A percentile compares a stretch with the other conserved stretches of the same genome.
Evolutionary conservation across 768 basidiomycete species (phyloP).

Genomic region (Rubroboletus pulcherrimus): DNA sequence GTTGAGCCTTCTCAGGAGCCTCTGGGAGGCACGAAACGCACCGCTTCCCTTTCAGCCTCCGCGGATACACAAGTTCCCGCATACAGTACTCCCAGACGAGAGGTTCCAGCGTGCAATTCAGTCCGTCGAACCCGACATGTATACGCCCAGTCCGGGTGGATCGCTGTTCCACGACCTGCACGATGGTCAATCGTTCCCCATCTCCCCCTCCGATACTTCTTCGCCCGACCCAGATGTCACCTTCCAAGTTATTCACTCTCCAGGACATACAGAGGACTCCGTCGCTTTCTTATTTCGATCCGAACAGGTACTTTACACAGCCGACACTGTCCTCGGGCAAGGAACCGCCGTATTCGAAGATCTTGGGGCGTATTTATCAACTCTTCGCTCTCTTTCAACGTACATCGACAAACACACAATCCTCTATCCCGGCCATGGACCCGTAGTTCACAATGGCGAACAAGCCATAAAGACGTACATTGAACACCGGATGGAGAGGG

Average conservation of each 20-base stretch:
- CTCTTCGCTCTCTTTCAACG: conserved; percentile 55
- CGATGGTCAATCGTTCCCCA: conserved; percentile 50
- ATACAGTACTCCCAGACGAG: conserved; percentile 30
- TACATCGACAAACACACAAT: conserved; percentile 39
- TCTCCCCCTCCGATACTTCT: conserved; percentile 18
- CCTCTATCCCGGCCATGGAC: conserved; percentile 91
- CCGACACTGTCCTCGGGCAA: conserved; percentile 87
- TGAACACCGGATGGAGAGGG: conserved; percentile 74
- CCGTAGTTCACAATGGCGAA: conserved; percentile 62
- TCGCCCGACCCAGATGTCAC: conserved; percentile 1
- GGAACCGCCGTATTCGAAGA: conserved; percentile 90
- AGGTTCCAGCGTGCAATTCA: conserved; percentile 36
- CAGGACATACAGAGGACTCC: conserved; percentile 89
- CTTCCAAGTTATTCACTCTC: conserved; percentile 75
- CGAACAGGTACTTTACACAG: conserved; percentile 80
- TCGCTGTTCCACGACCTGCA: conserved; percentile 53
- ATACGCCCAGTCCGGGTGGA: conserved; percentile 42
- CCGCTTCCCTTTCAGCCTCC: conserved; percentile 56
- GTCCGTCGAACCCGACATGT: conserved; percentile 39
- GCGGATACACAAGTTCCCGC: conserved; percentile 70
- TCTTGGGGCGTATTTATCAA: conserved; percentile 63
- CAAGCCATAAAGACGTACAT: conserved; percentile 69
- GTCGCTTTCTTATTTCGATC: conserved; percentile 66
- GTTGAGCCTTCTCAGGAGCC: conserved; percentile 54
- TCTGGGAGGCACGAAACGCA: conserved; percentile 56